A percentile compares a stretch with the other conserved stretches of the same genome.
Conservation (phyloP, 1,139 yeast species). For the Suhomyces kunorum region DNA sequence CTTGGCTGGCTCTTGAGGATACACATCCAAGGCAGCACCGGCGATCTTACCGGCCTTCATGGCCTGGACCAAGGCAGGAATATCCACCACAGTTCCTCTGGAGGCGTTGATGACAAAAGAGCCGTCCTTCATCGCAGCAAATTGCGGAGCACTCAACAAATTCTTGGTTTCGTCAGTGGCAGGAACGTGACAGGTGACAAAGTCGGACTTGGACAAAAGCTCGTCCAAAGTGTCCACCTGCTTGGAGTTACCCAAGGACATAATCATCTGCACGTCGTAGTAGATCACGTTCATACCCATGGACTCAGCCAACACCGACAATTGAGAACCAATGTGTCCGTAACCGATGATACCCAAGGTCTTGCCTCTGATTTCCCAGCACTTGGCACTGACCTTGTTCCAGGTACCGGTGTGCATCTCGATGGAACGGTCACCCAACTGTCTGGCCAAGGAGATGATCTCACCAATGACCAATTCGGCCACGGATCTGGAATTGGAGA, state of each 20-base stretch:
- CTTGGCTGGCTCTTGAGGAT: constrained; percentile 96
- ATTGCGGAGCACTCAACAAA: constrained; percentile 85
- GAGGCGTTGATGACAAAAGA: constrained; percentile 93
- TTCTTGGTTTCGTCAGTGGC: constrained; percentile 91
- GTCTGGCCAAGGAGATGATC: constrained; percentile 91
- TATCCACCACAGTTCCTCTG: constrained; percentile 97
- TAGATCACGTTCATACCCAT: constrained; percentile 97
- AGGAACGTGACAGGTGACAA: constrained; percentile 92
- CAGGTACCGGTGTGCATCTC: constrained; percentile 97
- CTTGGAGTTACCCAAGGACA: constrained; percentile 96
- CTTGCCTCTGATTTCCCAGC: constrained; percentile 99
- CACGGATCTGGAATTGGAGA: constrained; percentile 96
- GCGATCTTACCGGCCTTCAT: constrained; percentile 92
- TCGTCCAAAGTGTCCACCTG: constrained; percentile 88
- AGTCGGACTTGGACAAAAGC: constrained; percentile 78
- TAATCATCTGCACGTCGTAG: constrained; percentile 88
- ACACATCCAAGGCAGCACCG: constrained; percentile 97
- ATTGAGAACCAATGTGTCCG: constrained; percentile 98
- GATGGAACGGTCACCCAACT: constrained; percentile 93
- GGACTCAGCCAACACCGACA: constrained; percentile 94
- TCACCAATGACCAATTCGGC: constrained; percentile 98
- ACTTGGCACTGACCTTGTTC: constrained; percentile 93
- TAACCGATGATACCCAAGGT: constrained; percentile 96
- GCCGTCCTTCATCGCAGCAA: constrained; percentile 96
- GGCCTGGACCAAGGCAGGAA: constrained; percentile 89